Percentiles rank a stretch among this genome's conserved stretches.
These are phyloP conservation scores for Saraca asoca DNA, from an alignment of 331 rosid genomes.

Conservation along the genomic window DNA sequence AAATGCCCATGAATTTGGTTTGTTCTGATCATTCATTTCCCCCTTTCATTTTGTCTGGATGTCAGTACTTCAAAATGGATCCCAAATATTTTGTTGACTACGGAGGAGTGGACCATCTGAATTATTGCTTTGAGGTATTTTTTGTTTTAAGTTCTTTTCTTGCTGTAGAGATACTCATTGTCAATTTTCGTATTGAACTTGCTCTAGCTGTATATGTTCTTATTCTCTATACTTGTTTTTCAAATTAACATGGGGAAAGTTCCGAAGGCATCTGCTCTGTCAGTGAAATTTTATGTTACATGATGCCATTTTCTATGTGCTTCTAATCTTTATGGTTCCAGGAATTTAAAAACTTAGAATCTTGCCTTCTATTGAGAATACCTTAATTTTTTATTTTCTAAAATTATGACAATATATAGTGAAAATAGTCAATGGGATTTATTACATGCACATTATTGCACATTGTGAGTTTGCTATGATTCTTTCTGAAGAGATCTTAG, in stretches of 20 bases:
- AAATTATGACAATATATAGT: too few relatives aligned
- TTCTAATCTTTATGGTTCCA: slow-evolving; percentile 26
- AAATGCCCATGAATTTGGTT: slow-evolving; percentile 26
- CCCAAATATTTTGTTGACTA: slow-evolving; percentile 61
- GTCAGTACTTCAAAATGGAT: slow-evolving; percentile 96
- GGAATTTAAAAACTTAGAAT: slow-evolving; percentile 6
- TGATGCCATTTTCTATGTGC: slow-evolving; percentile 11
- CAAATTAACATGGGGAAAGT: slow-evolving; percentile 5
- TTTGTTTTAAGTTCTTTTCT: neutral
- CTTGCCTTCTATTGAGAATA: slow-evolving; percentile 12
- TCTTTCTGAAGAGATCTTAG: neutral
- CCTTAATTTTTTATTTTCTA: neutral
- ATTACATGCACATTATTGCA: slow-evolving; percentile 9
- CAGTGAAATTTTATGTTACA: slow-evolving; percentile 17
- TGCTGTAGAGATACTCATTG: too few relatives aligned
- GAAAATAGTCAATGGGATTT: slow-evolving; percentile 9
- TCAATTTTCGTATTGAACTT: slow-evolving; percentile 39
- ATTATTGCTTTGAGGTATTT: slow-evolving; percentile 86
- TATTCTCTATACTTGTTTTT: slow-evolving; percentile 24
- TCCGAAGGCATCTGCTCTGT: slow-evolving; percentile 32
- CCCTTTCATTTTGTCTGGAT: slow-evolving; percentile 27
- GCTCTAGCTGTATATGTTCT: slow-evolving; percentile 23
- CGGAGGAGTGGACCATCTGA: slow-evolving; percentile 92
- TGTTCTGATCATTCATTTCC: slow-evolving; percentile 22
- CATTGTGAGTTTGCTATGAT: neutral